phyloP scores from a whole-genome alignment of 495 filamentous ascomycete genomes.

The Stereocaulon alpinum region DNA sequence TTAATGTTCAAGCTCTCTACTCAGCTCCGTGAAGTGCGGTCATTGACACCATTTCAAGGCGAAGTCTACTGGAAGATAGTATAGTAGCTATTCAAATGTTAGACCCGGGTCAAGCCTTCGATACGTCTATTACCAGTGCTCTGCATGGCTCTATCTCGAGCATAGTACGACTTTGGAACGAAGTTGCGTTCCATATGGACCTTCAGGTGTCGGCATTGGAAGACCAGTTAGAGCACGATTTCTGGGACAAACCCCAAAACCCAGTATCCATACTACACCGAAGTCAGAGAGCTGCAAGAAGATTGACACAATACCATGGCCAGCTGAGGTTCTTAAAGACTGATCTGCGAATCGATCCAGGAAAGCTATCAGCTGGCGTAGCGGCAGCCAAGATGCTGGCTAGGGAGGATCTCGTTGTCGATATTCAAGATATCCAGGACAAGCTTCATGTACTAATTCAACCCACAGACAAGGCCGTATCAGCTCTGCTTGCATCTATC shows the following conservation, averaged over 20 bases:
- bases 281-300: slow-evolving; percentile 6
- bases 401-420: background rate
- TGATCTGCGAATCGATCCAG: background rate
- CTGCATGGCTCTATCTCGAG: background rate
- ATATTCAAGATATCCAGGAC: background rate
- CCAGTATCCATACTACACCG: slow-evolving; percentile 6
- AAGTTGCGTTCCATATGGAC: slow-evolving; percentile 5
- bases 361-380: background rate
- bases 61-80: background rate
- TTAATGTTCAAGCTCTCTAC: background rate
- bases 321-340: background rate
- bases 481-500: slow-evolving; percentile 6
- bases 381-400: background rate
- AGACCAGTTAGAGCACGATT: slow-evolving; percentile 7
- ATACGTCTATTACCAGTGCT: background rate
- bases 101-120: background rate
- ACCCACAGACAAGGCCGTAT: background rate
- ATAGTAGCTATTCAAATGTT: background rate
- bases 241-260: slow-evolving; percentile 8
- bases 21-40: background rate
- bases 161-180: background rate
- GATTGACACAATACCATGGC: background rate
- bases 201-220: slow-evolving; percentile 3
- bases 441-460: background rate
- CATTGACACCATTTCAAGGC: background rate